Percentiles rank a stretch among this genome's conserved stretches.
phyloP scores from a whole-genome alignment of 2,329 filamentous ascomycete species.

The Paecilomyces variotii region DNA sequence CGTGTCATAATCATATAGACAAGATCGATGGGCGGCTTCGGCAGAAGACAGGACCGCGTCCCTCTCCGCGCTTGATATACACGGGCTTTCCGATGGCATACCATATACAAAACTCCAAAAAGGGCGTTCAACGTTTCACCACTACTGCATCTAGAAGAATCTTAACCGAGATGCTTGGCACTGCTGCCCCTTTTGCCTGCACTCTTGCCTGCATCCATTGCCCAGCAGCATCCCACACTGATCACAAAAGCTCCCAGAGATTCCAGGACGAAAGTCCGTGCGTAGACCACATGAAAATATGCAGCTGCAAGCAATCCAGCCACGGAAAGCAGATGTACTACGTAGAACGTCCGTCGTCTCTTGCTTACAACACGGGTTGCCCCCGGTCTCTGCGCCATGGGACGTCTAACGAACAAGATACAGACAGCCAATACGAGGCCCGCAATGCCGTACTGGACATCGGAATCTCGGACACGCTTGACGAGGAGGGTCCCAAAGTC shows the following conservation, averaged over 20 bases:
- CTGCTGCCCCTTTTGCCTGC: neutral
- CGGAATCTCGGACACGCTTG: conserved; percentile 48
- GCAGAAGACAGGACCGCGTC: neutral
- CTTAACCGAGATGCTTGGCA: neutral
- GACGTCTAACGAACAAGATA: conserved; percentile 42
- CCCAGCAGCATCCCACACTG: conserved; percentile 28
- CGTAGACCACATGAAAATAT: conserved; percentile 49
- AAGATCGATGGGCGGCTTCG: neutral
- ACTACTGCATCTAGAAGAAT: neutral
- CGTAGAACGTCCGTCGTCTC: conserved; percentile 45
- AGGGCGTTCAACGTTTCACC: neutral
- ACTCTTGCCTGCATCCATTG: conserved; percentile 2
- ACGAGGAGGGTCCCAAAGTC: conserved; percentile 35
- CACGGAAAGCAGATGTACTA: conserved; percentile 47
- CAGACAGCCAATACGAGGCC: conserved; percentile 40
- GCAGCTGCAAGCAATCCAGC: conserved; percentile 41
- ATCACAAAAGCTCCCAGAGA: conserved; percentile 39
- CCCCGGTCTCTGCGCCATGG: conserved; percentile 22
- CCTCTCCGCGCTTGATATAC: no score
- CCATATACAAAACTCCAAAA: no score
- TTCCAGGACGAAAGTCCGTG: conserved; percentile 47
- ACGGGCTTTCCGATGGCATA: no score
- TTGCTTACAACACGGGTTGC: conserved; percentile 13
- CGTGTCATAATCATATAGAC: neutral
- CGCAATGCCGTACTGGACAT: conserved; percentile 49